Conservation (phyloP, 1,284 basidiomycete species). For the Ustilago lituana region DNA sequence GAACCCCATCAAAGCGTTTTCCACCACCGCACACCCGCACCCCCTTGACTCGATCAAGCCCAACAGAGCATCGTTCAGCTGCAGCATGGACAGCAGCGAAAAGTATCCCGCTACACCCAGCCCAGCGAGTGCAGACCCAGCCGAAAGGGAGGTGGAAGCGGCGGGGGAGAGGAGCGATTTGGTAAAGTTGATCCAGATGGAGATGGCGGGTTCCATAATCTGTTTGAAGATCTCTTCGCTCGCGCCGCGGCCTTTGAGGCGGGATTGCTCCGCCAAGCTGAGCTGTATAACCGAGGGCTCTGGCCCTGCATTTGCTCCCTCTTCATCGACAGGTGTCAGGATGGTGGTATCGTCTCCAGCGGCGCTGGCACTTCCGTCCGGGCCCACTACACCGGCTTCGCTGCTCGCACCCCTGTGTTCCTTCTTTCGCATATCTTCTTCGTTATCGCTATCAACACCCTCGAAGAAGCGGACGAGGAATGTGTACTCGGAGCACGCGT, state of each 20-base stretch:
- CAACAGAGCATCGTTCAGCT: constrained; percentile 47
- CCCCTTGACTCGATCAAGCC: constrained; percentile 25
- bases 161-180: constrained; percentile 33
- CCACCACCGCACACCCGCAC: constrained; percentile 33
- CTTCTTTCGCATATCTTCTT: neutral
- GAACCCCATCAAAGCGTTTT: constrained; percentile 53
- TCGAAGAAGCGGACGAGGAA: constrained; percentile 65
- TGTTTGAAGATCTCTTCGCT: constrained; percentile 62
- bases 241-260: constrained; percentile 29
- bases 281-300: constrained; percentile 51
- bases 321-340: too few species aligned
- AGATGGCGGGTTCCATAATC: constrained; percentile 60
- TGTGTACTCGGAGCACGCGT: constrained; percentile 63
- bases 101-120: constrained; percentile 36
- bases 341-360: constrained; percentile 6
- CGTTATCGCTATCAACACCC: constrained; percentile 1
- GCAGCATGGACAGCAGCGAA: constrained; percentile 44
- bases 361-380: constrained; percentile 15
- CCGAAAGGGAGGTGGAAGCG: constrained; percentile 1
- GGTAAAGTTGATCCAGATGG: constrained; percentile 40
- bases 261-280: constrained; percentile 28
- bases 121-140: neutral
- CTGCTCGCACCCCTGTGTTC: neutral
- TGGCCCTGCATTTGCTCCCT: constrained; percentile 7
- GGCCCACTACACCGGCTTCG: neutral